Evolutionary conservation across 345 rosid species (phyloP), one percentile per base, ranked within the genome.

Genomic region (Citrus cavaleriei): DNA sequence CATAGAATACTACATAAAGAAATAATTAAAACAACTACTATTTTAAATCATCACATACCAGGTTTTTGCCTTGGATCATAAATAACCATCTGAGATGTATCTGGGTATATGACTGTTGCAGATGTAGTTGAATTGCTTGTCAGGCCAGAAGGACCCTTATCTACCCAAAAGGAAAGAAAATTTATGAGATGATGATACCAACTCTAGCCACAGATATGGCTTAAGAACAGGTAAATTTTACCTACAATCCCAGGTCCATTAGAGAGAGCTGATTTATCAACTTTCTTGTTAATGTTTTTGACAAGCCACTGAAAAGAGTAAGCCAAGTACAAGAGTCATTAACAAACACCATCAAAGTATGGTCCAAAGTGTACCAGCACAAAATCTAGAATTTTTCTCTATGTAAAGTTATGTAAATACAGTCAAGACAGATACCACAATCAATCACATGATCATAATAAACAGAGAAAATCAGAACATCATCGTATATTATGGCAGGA

Each of bases 41-140:
- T 55, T 16, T 12, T 25, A 61, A 25, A 35, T 38, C 69, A 40
- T 34, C 27, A 67, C 69, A 61, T 88, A 91, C 98, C 98, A 77
- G 87, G 81, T 80, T 88, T 94, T 81, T 91, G 93, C 82, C 89
- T 84, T 55, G 93, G 90, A 82, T 92, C 95, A 83, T 93, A 88
- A 80, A 90, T 77, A 58, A 84, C 89, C 95, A 90, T 91, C 75
- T 86, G 88, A 73, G 94, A 87, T 54, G 90, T 90, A 81, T 92
- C 93, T 79, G 97, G 93, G 82, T 81, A 87, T 79, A 85, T 77
- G 68, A 90, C 77, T 77, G 88, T 87, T 14, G 87, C 84, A 70
- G 95, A 88, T 77, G 80, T 63, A 69, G 78, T 80, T 72, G 88
- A 82, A 80, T 77, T 80, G 78, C 79, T 88, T 79, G 86, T 40